Base-by-base conservation (phyloP, 1,284 basidiomycete species). In the Pyrrhoderma lamaoense region DNA sequence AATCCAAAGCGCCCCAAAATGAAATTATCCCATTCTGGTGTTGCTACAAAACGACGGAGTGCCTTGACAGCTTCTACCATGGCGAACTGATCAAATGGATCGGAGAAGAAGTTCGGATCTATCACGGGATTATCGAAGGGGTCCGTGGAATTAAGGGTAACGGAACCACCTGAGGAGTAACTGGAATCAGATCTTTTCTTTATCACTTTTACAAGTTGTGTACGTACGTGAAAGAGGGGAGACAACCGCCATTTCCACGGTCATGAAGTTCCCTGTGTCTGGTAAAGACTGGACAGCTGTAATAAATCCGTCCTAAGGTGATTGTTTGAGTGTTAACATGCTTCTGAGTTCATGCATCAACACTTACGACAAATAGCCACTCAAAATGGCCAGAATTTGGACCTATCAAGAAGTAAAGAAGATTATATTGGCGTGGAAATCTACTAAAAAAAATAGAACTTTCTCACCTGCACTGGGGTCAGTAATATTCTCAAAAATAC, bases 321-420 rank as follows among this genome's bases (percentile, higher is more conserved):
- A 50, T 49, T 3, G 42, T 37, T 37, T 42, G 31, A 40, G 50
- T 31, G 14, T 51, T 27, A 46, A 43, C 16, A 25, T 21, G 8
- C 51, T 21, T 22, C n/a, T 11, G 21, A 47, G 21, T 38, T 51
- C 25, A 2, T 16, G 2, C 13, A 36, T 42, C 65, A n/a, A n/a
- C n/a, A n/a, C n/a, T 47, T 53, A 68, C 67, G 23, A 53, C 42
- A 21, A 57, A 49, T 11, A 60, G 42, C 14, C 68, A 50, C 47
- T 69, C 60, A n/a, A 53, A 49, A 43, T 62, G 60, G 11, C 50
- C 54, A 8, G 60, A 56, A 1, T 46, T 51, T 11, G 57, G 56
- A 19, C 60, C 60, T 48, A 18, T 34, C 21, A 37, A 23, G 47
- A 31, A 18, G 5, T 31, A 16, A 47, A 23, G n/a, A 45, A 23